Percentiles rank a stretch among this genome's conserved stretches.
phyloP scores from a whole-genome alignment of 306 rosid species.

The Fagus sylvatica region DNA sequence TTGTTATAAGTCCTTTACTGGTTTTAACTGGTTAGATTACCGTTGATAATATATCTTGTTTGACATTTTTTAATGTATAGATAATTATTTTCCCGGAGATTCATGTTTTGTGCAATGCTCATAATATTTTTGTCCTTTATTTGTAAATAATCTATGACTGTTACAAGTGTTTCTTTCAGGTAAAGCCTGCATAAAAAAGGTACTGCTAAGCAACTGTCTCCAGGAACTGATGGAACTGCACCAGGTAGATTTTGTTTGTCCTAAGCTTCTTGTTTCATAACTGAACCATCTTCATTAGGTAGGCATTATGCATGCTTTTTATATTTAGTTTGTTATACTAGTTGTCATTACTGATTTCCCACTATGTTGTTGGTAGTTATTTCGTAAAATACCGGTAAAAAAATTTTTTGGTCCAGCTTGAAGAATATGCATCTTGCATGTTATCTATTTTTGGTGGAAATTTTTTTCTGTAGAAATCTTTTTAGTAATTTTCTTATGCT shows the following conservation, averaged over 20 bases:
- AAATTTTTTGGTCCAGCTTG: background rate
- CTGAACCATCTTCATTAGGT: background rate
- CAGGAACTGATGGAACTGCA: slow-evolving; percentile 99
- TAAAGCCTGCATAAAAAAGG: slow-evolving; percentile 98
- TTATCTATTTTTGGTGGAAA: background rate
- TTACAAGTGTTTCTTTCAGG: slow-evolving; percentile 42
- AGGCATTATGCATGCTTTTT: background rate
- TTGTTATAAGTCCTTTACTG: background rate
- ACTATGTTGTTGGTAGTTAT: background rate
- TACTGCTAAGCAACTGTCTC: slow-evolving; percentile 91
- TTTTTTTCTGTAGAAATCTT: background rate
- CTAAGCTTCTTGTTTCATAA: background rate
- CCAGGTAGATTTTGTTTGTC: slow-evolving; percentile 59
- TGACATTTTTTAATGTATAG: background rate
- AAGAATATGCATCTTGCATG: background rate
- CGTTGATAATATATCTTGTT: background rate
- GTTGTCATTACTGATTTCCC: background rate
- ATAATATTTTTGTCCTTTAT: slow-evolving; percentile 5
- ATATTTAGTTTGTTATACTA: background rate
- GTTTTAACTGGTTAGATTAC: background rate
- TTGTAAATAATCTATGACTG: background rate
- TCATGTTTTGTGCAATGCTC: background rate
- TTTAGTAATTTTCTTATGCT: background rate
- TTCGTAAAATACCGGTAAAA: background rate
- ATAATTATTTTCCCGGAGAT: background rate